Conservation (phyloP, 495 filamentous ascomycete genomes). For the Letharia columbiana region DNA sequence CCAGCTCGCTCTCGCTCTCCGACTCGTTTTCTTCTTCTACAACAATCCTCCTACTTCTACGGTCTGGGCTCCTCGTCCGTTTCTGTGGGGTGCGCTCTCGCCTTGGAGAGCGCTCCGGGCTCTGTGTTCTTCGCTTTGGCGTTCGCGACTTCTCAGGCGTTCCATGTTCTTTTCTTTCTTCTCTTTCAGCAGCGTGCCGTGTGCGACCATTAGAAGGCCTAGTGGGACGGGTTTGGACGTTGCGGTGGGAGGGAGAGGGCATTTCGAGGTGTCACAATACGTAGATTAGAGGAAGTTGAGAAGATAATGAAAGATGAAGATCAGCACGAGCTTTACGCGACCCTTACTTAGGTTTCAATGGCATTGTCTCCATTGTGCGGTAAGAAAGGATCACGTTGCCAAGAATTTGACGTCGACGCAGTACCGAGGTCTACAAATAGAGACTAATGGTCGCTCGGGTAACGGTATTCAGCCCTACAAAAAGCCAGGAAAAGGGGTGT, state of each 20-base stretch:
- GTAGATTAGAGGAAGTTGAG: too few species aligned
- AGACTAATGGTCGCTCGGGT: not conserved
- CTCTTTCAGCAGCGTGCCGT: conserved; percentile 18
- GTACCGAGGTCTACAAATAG: not conserved
- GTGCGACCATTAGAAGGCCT: conserved; percentile 14
- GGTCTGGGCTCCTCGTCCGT: conserved; percentile 13
- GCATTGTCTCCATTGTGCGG: not conserved
- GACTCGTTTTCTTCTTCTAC: conserved; percentile 6
- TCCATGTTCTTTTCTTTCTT: conserved; percentile 19
- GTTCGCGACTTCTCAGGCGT: conserved; percentile 16
- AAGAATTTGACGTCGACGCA: not conserved
- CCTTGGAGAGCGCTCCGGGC: conserved; percentile 12
- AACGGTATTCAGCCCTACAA: not conserved
- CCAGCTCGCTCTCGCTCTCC: conserved; percentile 6
- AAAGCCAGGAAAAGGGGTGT: not conserved
- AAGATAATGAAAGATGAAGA: not conserved
- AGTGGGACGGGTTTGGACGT: conserved; percentile 1
- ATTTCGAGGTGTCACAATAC: not conserved
- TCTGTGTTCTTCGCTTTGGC: conserved; percentile 11
- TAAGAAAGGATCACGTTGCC: not conserved
- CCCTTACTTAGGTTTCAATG: not conserved
- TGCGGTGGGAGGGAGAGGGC: conserved; percentile 4
- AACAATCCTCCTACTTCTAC: conserved; percentile 7
- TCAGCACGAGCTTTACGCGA: not conserved
- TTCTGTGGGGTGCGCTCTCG: conserved; percentile 18